Percentiles rank a stretch among this genome's conserved stretches.
Conservation (phyloP, 495 filamentous ascomycete species). For the Cudoniella acicularis region DNA sequence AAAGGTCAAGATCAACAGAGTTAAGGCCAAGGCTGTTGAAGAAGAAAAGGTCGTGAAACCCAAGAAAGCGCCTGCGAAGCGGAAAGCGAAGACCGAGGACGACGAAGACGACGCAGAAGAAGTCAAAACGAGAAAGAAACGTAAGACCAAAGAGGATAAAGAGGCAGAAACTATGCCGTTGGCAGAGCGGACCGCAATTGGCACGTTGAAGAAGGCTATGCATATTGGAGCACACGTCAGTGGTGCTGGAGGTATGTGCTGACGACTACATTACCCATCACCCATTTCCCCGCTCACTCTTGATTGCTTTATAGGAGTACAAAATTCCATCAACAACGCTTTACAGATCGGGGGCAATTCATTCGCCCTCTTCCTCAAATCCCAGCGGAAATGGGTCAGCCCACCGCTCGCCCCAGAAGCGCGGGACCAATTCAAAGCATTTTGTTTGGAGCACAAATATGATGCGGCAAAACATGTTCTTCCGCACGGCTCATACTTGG, state of each 20-base stretch:
- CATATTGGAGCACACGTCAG: slow-evolving; percentile 91
- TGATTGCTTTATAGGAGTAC: slow-evolving; percentile 57
- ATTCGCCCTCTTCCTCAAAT: slow-evolving; percentile 93
- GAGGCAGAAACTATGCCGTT: slow-evolving; percentile 54
- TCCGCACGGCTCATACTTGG: slow-evolving; percentile 92
- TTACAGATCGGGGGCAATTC: slow-evolving; percentile 83
- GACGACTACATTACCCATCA: background rate
- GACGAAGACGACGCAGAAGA: slow-evolving; percentile 17
- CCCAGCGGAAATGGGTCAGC: slow-evolving; percentile 91
- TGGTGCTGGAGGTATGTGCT: slow-evolving; percentile 70
- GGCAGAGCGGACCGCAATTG: slow-evolving; percentile 58
- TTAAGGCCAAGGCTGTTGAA: slow-evolving; percentile 12
- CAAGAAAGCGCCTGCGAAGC: slow-evolving; percentile 16
- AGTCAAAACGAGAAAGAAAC: slow-evolving; percentile 21
- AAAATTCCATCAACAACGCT: slow-evolving; percentile 80
- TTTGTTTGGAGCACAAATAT: slow-evolving; percentile 68
- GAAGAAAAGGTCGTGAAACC: background rate
- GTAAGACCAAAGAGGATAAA: slow-evolving; percentile 28
- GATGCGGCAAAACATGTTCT: slow-evolving; percentile 67
- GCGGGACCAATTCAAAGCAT: slow-evolving; percentile 58
- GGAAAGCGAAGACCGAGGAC: slow-evolving; percentile 19
- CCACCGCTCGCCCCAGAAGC: slow-evolving; percentile 69
- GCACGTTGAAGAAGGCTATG: slow-evolving; percentile 61
- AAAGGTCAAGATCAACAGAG: slow-evolving; percentile 13
- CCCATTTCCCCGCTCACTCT: slow-evolving; percentile 2